phyloP scores from a whole-genome alignment of 2,329 filamentous ascomycete genomes.

The Botrytis tulipae region DNA sequence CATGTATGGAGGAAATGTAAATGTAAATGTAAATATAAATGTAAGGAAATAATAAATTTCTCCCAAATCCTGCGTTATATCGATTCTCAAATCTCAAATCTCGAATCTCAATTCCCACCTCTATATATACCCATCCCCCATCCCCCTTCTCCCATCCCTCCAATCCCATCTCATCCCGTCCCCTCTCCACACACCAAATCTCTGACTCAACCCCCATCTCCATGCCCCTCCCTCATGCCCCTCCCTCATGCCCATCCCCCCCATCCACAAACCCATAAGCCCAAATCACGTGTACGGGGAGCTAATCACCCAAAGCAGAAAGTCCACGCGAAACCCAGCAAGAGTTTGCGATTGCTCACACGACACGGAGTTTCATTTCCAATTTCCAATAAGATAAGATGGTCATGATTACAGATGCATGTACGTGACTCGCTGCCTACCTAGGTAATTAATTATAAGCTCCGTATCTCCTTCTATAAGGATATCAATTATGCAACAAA shows the following conservation, averaged over 20 bases:
- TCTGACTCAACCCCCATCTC: neutral
- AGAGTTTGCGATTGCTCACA: neutral
- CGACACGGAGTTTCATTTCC: neutral
- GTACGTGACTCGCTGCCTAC: too few species aligned
- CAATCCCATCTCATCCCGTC: neutral
- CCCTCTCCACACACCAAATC: neutral
- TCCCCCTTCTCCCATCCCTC: too few species aligned
- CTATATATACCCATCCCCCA: too few species aligned
- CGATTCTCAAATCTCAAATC: neutral
- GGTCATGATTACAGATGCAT: neutral
- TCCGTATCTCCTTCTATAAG: too few species aligned
- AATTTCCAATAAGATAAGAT: neutral
- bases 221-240: too few species aligned
- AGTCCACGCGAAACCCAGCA: neutral
- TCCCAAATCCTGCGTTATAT: neutral
- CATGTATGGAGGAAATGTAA: too few species aligned
- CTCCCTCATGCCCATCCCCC: too few species aligned
- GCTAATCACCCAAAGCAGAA: neutral
- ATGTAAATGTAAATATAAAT: neutral
- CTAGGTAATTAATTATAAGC: too few species aligned
- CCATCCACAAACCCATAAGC: neutral
- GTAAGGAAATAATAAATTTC: neutral
- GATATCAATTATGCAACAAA: too few species aligned
- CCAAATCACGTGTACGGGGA: neutral
- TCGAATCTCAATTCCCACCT: too few species aligned